Percentiles rank a stretch among this genome's conserved stretches.
phyloP scores from a whole-genome alignment of 768 basidiomycete species.

The Rhizopogon roseolus region DNA sequence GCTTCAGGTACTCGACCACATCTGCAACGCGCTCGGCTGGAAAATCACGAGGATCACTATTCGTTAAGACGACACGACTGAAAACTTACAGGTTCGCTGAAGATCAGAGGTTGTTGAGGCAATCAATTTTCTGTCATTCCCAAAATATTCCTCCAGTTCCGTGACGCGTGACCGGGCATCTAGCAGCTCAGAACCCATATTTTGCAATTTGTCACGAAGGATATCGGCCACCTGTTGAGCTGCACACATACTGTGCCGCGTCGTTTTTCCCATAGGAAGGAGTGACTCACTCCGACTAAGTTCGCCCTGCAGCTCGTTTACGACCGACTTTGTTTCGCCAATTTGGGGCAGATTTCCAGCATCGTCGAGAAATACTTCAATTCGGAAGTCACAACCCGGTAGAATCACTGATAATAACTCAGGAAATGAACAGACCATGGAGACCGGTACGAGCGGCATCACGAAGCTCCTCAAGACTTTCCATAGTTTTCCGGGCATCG shows the following conservation, averaged over 20 bases:
- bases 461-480: slow-evolving; percentile 20
- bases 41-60: slow-evolving; percentile 14
- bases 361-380: slow-evolving; percentile 23
- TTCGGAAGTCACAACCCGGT: slow-evolving; percentile 5
- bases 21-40: slow-evolving; percentile 15
- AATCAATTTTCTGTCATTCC: slow-evolving; percentile 16
- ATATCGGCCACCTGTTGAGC: slow-evolving; percentile 46
- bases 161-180: slow-evolving; percentile 34
- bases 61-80: background rate
- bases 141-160: slow-evolving; percentile 30
- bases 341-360: slow-evolving; percentile 21
- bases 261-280: background rate
- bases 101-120: slow-evolving; percentile 17
- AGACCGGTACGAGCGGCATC: slow-evolving; percentile 14
- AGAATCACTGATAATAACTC: background rate
- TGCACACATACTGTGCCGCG: slow-evolving; percentile 15
- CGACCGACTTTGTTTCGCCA: slow-evolving; percentile 20
- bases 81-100: slow-evolving; percentile 19
- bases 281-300: slow-evolving; percentile 27
- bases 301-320: slow-evolving; percentile 31
- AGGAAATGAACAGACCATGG: slow-evolving; percentile 17
- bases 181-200: slow-evolving; percentile 36
- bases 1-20: slow-evolving; percentile 18
- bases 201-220: slow-evolving; percentile 41
- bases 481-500: slow-evolving; percentile 21